Evolutionary conservation across 2,329 filamentous ascomycete genomes (phyloP).

Genomic region (Fusarium agapanthi): DNA sequence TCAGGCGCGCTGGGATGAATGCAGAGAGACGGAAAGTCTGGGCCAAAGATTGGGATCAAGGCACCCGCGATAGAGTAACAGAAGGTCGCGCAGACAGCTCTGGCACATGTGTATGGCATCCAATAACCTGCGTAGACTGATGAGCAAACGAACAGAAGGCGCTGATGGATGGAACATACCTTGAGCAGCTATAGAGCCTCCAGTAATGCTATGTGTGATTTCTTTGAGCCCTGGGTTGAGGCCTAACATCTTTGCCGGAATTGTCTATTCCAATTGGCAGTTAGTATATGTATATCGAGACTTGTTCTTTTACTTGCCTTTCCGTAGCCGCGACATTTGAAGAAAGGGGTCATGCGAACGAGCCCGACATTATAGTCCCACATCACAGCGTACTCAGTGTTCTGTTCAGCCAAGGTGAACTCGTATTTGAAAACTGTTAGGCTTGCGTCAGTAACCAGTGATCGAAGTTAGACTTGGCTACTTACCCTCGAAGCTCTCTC

Average conservation of each 20-base stretch:
- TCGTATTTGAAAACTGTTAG: constrained; percentile 63
- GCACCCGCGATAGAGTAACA: constrained; percentile 85
- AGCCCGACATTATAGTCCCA: constrained; percentile 98
- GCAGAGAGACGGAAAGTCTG: constrained; percentile 79
- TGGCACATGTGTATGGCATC: constrained; percentile 91
- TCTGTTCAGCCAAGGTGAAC: constrained; percentile 75
- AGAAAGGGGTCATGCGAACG: constrained; percentile 92
- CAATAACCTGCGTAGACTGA: constrained; percentile 79
- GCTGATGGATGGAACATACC: constrained; percentile 58
- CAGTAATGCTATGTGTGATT: constrained; percentile 95
- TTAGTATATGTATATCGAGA: constrained; percentile 12
- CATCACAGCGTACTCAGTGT: constrained; percentile 78
- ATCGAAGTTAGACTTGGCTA: not conserved
- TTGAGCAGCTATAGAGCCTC: constrained; percentile 89
- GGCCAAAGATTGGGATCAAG: constrained; percentile 89
- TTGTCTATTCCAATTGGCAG: constrained; percentile 69
- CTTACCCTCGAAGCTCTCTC: constrained; percentile 88
- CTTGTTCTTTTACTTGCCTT: constrained; percentile 69
- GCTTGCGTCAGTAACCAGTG: constrained; percentile 24
- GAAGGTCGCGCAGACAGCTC: constrained; percentile 87
- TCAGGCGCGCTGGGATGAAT: constrained; percentile 68
- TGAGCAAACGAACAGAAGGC: constrained; percentile 11
- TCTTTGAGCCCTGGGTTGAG: constrained; percentile 83
- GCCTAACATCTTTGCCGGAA: constrained; percentile 82
- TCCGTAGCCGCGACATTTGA: constrained; percentile 86